Base-by-base conservation (phyloP, 805 yeast genomes). In the Torulaspora franciscae region DNA sequence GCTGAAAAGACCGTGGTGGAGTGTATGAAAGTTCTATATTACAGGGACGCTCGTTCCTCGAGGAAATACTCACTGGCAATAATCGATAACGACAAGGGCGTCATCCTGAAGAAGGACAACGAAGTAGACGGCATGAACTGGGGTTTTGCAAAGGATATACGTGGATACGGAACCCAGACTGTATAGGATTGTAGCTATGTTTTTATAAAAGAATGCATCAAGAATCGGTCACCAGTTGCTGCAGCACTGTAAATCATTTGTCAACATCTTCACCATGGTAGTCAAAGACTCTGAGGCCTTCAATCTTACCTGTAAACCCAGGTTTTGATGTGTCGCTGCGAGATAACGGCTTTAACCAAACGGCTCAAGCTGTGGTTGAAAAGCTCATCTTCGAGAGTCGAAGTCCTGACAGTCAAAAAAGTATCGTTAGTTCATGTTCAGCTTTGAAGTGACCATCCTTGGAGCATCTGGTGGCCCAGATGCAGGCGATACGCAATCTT, bases 21-120 rank as follows among this genome's bases (percentile, higher is more conserved):
- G 61, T 80, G 91, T 58, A 89, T 93, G 97, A 88, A 86, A 68
- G 95, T 93, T 11, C 75, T 93, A 53, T 93, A 82, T 66, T 93
- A 93, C 73, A 80, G 99, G 67, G 99, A 93, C 65, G 98, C 97
- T 2, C 81, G 99, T 60, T 86, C 96, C 14, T 70, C 85, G 50
- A 95, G 93, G 64, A 84, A 82, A 61, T 93, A 84, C 67, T 75
- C 91, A 0, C 64, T 91, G 56, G 90, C 91, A 9, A 79, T 88
- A 13, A 73, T 93, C 47, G 82, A 81, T 42, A 77, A 79, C 47
- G 78, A 76, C 35, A 74, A 73, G 35, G 81, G 80, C 33, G 76
- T 85, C 54, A 71, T 72, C 42, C 72, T 85, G 54, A 86, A 85
- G 55, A 81, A 81, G 66, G 72, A 77, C 50, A 68, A 84, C 53